Percentiles rank a stretch among this genome's conserved stretches.
phyloP scores from a whole-genome alignment of 2,329 filamentous ascomycete genomes.

The Aspergillus puulaauensis region DNA sequence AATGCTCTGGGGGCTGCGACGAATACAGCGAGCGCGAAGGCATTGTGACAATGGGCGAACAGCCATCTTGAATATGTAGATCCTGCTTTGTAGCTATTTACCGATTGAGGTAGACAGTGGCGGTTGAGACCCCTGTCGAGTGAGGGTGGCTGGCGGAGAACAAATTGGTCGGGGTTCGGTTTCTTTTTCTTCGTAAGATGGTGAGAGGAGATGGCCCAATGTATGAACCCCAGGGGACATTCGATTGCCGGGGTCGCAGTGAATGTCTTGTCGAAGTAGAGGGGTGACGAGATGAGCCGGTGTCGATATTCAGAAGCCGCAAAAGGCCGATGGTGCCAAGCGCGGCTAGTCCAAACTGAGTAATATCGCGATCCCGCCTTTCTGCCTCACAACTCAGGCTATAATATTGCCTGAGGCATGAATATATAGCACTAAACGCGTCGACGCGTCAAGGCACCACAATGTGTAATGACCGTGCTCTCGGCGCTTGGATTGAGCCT shows the following conservation, averaged over 20 bases:
- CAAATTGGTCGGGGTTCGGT: constrained; percentile 4
- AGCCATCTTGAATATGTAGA: constrained; percentile 36
- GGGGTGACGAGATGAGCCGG: constrained; percentile 28
- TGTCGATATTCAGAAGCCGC: constrained; percentile 39
- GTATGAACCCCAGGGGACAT: constrained; percentile 20
- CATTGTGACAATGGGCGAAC: constrained; percentile 38
- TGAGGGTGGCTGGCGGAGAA: constrained; percentile 13
- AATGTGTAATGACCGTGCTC: background rate
- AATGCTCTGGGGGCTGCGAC: constrained; percentile 35
- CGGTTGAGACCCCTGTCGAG: constrained; percentile 19
- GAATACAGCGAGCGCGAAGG: constrained; percentile 40
- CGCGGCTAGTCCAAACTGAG: constrained; percentile 30
- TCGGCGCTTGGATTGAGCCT: background rate
- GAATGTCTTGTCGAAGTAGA: constrained; percentile 28
- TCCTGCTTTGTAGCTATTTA: constrained; percentile 12
- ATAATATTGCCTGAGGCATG: constrained; percentile 23
- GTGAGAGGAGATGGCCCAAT: constrained; percentile 23
- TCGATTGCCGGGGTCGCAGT: constrained; percentile 22
- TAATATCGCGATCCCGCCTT: constrained; percentile 25
- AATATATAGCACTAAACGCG: constrained; percentile 22
- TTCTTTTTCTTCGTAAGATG: constrained; percentile 12
- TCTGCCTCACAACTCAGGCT: constrained; percentile 24
- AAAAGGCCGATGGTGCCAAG: constrained; percentile 36
- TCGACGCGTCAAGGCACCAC: constrained; percentile 27
- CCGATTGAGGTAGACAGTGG: constrained; percentile 18